Evolutionary conservation across 352 stramenopile species (phyloP), one percentile per base, ranked within the genome.

Genomic region (Phytophthora pistaciae): DNA sequence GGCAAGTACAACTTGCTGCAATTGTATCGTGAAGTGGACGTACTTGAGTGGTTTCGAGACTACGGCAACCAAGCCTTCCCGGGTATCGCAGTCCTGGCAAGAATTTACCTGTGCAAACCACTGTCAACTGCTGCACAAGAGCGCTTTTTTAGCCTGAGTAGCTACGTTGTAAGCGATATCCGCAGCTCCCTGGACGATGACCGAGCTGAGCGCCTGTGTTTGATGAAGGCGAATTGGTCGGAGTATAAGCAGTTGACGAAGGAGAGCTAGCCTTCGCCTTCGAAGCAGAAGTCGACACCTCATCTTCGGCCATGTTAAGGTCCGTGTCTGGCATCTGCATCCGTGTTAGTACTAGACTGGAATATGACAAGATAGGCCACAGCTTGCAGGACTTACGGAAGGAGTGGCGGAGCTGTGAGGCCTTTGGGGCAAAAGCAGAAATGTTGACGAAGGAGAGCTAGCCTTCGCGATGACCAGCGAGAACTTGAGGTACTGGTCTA

Each of bases 151-250:
- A 69, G 62, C 21, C 40, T 64, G 1, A 58, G 54, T 53, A 29
- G 62, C 5, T 69, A 48, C 33, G 44, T 57, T 1, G 63, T 69
- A 18, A 69, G 52, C 23, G 31, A 64, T 2, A 31, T 56, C 3
- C 42, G 54, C 9, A 64, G 31, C 16, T 20, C 33, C 10, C 9
- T 69, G 27, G 46, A 69, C 14, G 63, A 59, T 2, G 21, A 69
- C 10, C 44, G 63, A 36, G 54, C 63, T 13, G 63, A 63, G 44
- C 49, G 62, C 20, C 11, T 69, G 38, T 56, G 54, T 16, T 11
- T 69, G 54, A 69, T 63, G 62, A 63, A 58, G 29, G 54, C 44
- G 7, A 69, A 58, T 14, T 69, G 42, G 53, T 5, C 6, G 8
- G 13, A 61, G 20, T 63, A 69, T 29, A 69, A 52, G 6, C 14